Base-by-base conservation (phyloP, 306 rosid genomes). In the Sindora glabra region DNA sequence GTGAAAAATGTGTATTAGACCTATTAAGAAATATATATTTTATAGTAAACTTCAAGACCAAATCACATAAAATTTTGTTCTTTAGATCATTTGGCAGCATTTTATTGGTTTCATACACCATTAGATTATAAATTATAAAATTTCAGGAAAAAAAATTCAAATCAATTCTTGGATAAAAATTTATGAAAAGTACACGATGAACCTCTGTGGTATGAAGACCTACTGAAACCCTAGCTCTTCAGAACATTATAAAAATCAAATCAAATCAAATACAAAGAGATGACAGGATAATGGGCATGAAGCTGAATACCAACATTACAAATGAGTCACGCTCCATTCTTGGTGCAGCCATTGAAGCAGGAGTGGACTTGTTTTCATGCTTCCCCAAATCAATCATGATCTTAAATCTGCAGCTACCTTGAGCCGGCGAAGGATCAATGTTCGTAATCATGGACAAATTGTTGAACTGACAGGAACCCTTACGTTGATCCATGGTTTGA, bases 301-400 rank as follows among this genome's bases (percentile, higher is more conserved):
- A 83, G 81, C 69, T 70, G 66, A 57, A 68, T 14, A 65, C 6
- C 60, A 64, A 65, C 63, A 77, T 50, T 58, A 48, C 10, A 71
- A 65, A 23, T 29, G 70, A 67, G 32, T 46, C 29, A 2, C 30
- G 15, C 27, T 47, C 48, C 64, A 13, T 23, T 24, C 48, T 46
- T 47, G 80, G 70, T 36, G 70, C 72, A 41, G 86, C 72, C 15
- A 50, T 12, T 23, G 86, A 66, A 38, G 56, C 29, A 15, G 48
- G 30, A 24, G 79, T 69, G 10, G 86, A 40, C 11, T 15, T 73
- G 15, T 7, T 61, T 6, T 80, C 81, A 62, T 84, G 94, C 63
- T 55, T 72, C 19, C 77, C 62, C 2, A 77, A 24, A 77, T 94
- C 99, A 2, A 94, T 84, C 99, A 94, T 94, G 74, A 94, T 86